Evolutionary conservation across 2,329 filamentous ascomycete species (phyloP), one percentile per base, ranked within the genome.

Genomic region (Madurella fahalii): DNA sequence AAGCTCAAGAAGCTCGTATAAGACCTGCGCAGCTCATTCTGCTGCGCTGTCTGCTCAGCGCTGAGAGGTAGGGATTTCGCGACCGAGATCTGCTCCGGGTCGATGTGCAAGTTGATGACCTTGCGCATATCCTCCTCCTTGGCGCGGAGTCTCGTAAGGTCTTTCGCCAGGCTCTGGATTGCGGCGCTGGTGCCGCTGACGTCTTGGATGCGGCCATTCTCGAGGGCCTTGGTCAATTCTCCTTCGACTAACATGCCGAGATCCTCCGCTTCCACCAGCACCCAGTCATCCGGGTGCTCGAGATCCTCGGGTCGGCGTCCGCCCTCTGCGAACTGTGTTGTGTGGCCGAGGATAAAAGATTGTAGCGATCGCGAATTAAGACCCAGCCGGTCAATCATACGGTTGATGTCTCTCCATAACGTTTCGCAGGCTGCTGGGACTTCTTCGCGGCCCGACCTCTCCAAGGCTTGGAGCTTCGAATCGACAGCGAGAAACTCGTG

Each of bases 331-430:
- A 75, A 70, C 41, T 76, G 71, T 47, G 83, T 74, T 11, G 76
- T 77, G 62, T 95, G 88, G 8, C 86, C 89, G 52, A 81, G 77
- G 42, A 92, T 77, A 60, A 86, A 87, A 11, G 76, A 75, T 46
- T 78, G 76, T 39, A 93, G 81, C 5, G 89, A 84, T 15, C 81
- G 77, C 11, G 77, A 84, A 67, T 97, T 97, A 47, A 96, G 80
- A 9, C 93, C 93, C 40, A 97, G 75, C 0, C 89, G 93, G 64
- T 96, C 90, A 42, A 99, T 85, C 94, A 97, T 99, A 12, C 89
- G 89, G 69, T 94, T 93, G 67, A 93, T 89, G 64, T 93, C 89
- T 43, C 87, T 81, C 68, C 89, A 94, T 1, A 87, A 75, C 16
- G 82, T 79, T 64, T 87, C 84, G 18, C 84, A 82, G 61, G 86